phyloP scores from a whole-genome alignment of 768 basidiomycete species.

The Rhizopogon vinicolor region DNA sequence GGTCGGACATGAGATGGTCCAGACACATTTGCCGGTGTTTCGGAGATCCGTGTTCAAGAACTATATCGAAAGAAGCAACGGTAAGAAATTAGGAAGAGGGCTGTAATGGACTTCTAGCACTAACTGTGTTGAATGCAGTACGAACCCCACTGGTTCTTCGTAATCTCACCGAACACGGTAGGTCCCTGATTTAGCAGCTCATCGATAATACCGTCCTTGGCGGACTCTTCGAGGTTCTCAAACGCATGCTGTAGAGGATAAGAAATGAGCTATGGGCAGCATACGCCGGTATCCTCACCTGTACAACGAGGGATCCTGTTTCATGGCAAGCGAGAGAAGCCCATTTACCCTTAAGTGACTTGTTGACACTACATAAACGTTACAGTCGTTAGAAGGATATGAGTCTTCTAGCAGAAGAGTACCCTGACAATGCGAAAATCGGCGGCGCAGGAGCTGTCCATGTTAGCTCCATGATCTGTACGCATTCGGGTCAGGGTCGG shows the following conservation, averaged over 20 bases:
- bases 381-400: background rate
- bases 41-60: slow-evolving; percentile 80
- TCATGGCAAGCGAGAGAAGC: slow-evolving; percentile 87
- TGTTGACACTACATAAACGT: slow-evolving; percentile 60
- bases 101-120: slow-evolving; percentile 21
- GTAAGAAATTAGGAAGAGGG: slow-evolving; percentile 2
- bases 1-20: slow-evolving; percentile 71
- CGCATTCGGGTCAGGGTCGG: slow-evolving; percentile 5
- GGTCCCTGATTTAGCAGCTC: slow-evolving; percentile 75
- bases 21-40: slow-evolving; percentile 72
- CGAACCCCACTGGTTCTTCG: slow-evolving; percentile 87
- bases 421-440: slow-evolving; percentile 76
- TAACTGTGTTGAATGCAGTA: slow-evolving; percentile 84
- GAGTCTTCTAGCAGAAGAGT: background rate
- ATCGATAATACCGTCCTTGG: slow-evolving; percentile 81
- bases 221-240: slow-evolving; percentile 78
- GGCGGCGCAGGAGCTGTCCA: slow-evolving; percentile 87
- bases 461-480: slow-evolving; percentile 82
- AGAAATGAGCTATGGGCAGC: slow-evolving; percentile 2
- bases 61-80: slow-evolving; percentile 29
- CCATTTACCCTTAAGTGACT: slow-evolving; percentile 85
- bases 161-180: slow-evolving; percentile 65
- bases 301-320: slow-evolving; percentile 84
- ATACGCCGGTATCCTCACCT: slow-evolving; percentile 39
- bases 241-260: slow-evolving; percentile 60